A percentile compares a stretch with the other conserved stretches of the same genome.
Evolutionary conservation across 139 green algal species (phyloP).

Genomic region (Spirogloea muscicola): DNA sequence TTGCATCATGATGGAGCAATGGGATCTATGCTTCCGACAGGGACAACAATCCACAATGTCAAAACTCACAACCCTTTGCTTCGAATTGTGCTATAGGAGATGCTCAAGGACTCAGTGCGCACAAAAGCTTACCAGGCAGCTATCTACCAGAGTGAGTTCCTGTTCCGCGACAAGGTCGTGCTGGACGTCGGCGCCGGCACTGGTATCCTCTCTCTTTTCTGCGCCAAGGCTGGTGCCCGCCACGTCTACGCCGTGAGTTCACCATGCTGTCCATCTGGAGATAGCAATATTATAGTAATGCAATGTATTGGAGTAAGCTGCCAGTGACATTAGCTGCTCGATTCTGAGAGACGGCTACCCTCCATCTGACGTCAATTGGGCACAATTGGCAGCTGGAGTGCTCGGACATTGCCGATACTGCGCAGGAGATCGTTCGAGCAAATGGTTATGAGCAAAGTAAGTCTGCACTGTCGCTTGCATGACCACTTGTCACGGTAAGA

Average conservation of each 20-base stretch:
- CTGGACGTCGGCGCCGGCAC: conserved; percentile 60
- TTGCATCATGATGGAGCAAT: too few relatives aligned
- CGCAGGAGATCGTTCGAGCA: conserved; percentile 72
- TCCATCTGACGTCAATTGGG: neutral
- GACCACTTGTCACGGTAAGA: too few relatives aligned
- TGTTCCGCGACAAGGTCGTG: conserved; percentile 72
- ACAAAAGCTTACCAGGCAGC: conserved; percentile 80
- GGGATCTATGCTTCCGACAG: too few relatives aligned
- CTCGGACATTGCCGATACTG: conserved; percentile 80
- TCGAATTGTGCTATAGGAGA: too few relatives aligned
- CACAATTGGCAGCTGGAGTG: conserved; percentile 67
- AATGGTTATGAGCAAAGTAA: conserved; percentile 60
- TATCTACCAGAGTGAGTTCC: conserved; percentile 71
- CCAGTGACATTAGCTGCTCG: too few relatives aligned
- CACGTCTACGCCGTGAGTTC: conserved; percentile 78
- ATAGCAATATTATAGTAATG: too few relatives aligned
- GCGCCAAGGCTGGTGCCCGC: conserved; percentile 67
- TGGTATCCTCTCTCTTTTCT: conserved; percentile 58
- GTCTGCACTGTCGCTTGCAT: too few relatives aligned
- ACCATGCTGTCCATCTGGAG: too few relatives aligned
- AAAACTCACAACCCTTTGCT: too few relatives aligned
- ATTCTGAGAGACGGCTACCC: too few relatives aligned
- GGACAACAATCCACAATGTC: too few relatives aligned
- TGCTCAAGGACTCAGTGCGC: conserved; percentile 87
- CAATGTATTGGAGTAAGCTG: too few relatives aligned